Base-by-base conservation (phyloP, 2,329 filamentous ascomycete species). In the Pseudocercospora ulei region DNA sequence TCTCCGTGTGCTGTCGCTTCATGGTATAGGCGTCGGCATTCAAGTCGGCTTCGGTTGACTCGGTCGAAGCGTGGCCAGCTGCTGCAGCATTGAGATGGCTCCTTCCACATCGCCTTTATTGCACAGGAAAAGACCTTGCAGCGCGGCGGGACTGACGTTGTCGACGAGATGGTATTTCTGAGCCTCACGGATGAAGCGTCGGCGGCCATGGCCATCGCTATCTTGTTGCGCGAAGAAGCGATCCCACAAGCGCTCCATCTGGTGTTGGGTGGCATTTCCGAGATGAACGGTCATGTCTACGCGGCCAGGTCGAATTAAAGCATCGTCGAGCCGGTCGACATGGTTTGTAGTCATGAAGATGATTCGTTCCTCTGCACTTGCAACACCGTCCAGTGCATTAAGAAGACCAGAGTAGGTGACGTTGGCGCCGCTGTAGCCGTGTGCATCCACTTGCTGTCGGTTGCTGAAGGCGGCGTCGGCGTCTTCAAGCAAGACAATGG, bases 311-410 rank as follows among this genome's bases (percentile, higher is more conserved):
- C 90, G 73, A 31, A 96, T 84, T 26, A 98, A 65, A 3, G 90
- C 90, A 44, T 85, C 80, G 55, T 95, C 86, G 1, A 96, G 72
- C 25, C 84, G 74, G 50, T 95, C 86, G 23, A 94, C 77, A 56
- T 95, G 85, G 56, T 98, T 98, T 12, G 88, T 93, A 1, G 90
- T 98, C 47, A 93, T 69, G 62, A 98, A 94, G 1, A 92, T 78
- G 46, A 98, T 82, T 37, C 90, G 76, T 65, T 96, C 88, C 59
- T 96, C 90, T 7, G 86, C 84, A 35, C 87, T 92, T 4, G 86
- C 86, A n/a, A 96, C 77, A 1, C 90, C 90, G 48, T 98, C 90
- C 8, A 71, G 56, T 2, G 68, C 68, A 41, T 71, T 71, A 23
- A 96, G 67, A 12, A 96, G 66, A 0, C 88, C 88, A 0, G 88